Conservation (phyloP, 1,284 basidiomycete species). For the Irpex sp. region DNA sequence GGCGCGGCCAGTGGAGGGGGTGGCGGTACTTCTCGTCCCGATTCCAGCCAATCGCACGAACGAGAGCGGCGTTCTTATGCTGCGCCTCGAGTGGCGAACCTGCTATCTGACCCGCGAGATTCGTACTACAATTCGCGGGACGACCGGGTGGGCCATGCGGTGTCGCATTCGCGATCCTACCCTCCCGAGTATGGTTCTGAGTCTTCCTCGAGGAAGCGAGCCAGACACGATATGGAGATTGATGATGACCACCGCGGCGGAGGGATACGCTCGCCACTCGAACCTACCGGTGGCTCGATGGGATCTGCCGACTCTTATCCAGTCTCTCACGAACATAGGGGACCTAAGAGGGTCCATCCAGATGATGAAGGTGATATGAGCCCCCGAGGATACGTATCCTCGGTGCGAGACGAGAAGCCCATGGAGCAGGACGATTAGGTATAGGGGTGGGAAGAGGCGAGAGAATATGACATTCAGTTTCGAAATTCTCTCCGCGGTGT, state of each 20-base stretch:
- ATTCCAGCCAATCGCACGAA: constrained; percentile 23
- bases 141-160: constrained; percentile 4
- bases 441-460: background rate
- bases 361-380: constrained; percentile 27
- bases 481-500: background rate
- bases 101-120: constrained; percentile 20
- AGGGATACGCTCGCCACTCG: constrained; percentile 6
- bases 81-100: constrained; percentile 18
- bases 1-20: constrained; percentile 7
- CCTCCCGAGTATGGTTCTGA: constrained; percentile 10
- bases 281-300: constrained; percentile 2
- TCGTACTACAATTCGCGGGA: constrained; percentile 5
- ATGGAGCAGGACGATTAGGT: constrained; percentile 27
- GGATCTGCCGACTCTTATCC: constrained; percentile 2
- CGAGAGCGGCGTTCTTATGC: constrained; percentile 21
- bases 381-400: constrained; percentile 13
- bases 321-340: constrained; percentile 38
- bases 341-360: constrained; percentile 51
- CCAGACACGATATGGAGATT: constrained; percentile 58
- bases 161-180: constrained; percentile 8
- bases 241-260: constrained; percentile 32
- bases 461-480: background rate
- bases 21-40: constrained; percentile 20
- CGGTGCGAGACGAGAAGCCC: constrained; percentile 20
- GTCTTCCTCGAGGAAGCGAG: constrained; percentile 47